Evolutionary conservation across 169 alveolate genomes (phyloP).

Genomic region (Neospora caninum): DNA sequence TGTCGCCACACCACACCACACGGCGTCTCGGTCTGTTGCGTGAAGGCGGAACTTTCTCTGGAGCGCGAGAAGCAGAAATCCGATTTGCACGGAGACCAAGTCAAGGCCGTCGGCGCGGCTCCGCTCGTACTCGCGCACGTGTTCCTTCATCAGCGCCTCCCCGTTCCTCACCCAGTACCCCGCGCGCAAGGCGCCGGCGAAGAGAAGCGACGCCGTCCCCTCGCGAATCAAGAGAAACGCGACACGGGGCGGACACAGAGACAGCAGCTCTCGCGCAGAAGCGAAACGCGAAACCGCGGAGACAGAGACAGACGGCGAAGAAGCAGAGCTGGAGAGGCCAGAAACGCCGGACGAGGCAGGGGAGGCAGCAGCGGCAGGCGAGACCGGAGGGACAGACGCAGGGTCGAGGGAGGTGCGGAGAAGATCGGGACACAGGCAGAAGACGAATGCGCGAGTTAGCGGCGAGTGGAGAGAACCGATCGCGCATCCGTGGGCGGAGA

Average conservation of each 20-base stretch:
- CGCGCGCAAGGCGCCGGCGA: conserved; percentile 4
- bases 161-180: conserved; percentile 38
- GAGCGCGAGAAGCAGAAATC: not conserved
- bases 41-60: not conserved
- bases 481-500: conserved; percentile 2
- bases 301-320: not conserved
- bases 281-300: too few relatives aligned
- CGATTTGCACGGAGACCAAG: not conserved
- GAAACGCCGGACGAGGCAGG: not conserved
- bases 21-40: not conserved
- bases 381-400: not conserved
- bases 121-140: conserved; percentile 11
- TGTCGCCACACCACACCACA: too few relatives aligned
- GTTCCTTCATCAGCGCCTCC: conserved; percentile 24
- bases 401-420: not conserved
- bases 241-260: conserved; percentile 12
- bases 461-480: conserved; percentile 38
- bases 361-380: not conserved
- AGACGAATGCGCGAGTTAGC: not conserved
- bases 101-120: not conserved
- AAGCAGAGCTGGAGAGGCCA: not conserved
- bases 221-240: not conserved
- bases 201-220: conserved; percentile 1
- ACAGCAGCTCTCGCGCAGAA: not conserved
- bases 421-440: not conserved